Conservation (phyloP, 495 filamentous ascomycete species). For the Trichoderma asperelloides region DNA sequence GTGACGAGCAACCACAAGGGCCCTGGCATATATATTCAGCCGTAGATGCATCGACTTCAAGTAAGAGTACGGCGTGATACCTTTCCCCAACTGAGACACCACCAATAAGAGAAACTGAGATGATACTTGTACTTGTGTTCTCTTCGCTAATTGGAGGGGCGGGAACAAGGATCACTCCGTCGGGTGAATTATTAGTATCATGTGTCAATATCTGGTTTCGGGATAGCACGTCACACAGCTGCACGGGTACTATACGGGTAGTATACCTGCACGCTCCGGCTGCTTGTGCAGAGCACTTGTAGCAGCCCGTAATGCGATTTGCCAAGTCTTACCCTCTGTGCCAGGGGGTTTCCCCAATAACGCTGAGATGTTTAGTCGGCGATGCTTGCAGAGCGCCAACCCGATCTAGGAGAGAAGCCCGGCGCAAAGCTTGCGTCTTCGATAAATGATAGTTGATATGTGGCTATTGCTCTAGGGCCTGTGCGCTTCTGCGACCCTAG, state of each 20-base stretch:
- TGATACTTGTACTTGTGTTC: not conserved
- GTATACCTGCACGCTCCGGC: not conserved
- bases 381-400: not conserved
- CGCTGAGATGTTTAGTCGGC: not conserved
- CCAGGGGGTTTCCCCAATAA: not conserved
- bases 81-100: not conserved
- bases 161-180: not conserved
- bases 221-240: constrained; percentile 1
- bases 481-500: not conserved
- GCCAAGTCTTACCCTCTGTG: not conserved
- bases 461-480: not conserved
- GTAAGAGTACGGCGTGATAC: not conserved
- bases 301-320: not conserved
- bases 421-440: not conserved
- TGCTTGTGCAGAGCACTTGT: not conserved
- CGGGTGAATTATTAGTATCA: constrained; percentile 4
- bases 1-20: not conserved
- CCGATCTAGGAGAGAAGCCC: not conserved
- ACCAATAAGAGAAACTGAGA: not conserved
- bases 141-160: constrained; percentile 7
- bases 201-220: constrained; percentile 7
- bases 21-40: not conserved
- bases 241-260: not conserved
- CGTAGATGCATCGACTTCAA: not conserved
- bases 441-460: not conserved